A percentile compares a stretch with the other conserved stretches of the same genome.
Evolutionary conservation across 73 alveolate species (phyloP).

Genomic region (Tetrahymena borealis): DNA sequence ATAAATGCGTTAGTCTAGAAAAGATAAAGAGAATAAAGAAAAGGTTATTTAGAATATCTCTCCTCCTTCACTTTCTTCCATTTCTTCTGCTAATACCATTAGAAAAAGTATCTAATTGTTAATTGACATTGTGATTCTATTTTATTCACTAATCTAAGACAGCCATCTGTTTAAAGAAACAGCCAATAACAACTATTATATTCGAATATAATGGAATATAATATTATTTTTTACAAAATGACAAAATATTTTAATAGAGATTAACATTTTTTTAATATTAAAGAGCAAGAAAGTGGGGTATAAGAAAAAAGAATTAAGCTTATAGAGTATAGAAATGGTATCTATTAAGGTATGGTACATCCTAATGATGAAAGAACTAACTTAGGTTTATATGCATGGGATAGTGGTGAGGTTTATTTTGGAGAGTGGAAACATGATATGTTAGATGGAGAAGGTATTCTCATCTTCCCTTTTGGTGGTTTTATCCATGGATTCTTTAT

Average conservation of each 20-base stretch:
- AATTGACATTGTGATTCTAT: too few relatives aligned
- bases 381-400: neutral
- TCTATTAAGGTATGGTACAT: neutral
- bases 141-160: too few relatives aligned
- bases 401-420: neutral
- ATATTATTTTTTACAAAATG: too few relatives aligned
- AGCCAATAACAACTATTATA: too few relatives aligned
- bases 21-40: neutral
- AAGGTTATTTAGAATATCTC: neutral
- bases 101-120: neutral
- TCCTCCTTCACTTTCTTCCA: neutral
- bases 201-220: too few relatives aligned
- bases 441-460: slow-evolving; percentile 2
- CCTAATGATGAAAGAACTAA: neutral
- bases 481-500: neutral
- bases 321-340: neutral
- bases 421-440: neutral
- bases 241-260: neutral
- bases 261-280: neutral
- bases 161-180: too few relatives aligned
- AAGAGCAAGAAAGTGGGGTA: neutral
- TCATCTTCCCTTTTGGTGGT: neutral
- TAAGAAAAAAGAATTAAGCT: neutral
- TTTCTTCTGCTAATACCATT: neutral
- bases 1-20: neutral